Evolutionary conservation across 2,329 filamentous ascomycete species (phyloP), one percentile per base, ranked within the genome.

Genomic region (Cyanodermella asteris): DNA sequence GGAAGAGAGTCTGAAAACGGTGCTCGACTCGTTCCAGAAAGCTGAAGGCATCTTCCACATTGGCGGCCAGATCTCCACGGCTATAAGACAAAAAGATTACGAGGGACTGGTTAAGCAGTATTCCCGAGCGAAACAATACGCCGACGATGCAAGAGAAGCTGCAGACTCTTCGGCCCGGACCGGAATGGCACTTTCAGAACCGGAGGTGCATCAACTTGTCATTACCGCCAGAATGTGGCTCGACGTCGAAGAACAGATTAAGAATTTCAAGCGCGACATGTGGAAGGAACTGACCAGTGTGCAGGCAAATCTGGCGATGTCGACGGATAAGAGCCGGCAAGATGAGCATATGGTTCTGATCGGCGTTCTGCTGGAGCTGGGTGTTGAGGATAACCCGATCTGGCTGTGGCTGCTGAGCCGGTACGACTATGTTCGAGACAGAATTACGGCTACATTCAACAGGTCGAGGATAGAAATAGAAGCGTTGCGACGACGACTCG

Each of bases 301-400:
- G 7, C 72, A 81, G 35, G 52, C 41, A 55, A 59, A 35, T 43
- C 13, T 20, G 16, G 17, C 21, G 14, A 20, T 61, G 34, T 44
- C 62, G 26, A 53, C 58, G 41, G 36, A 57, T 24, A 55, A 68
- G 34, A 45, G 53, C 39, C 41, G 71, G 19, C 56, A 64, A 5
- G 78, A 84, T 41, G 80, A 91, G 44, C 75, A 93, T 40, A 80
- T 93, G 67, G 80, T 91, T 42, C 58, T 93, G 23, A 94, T 97
- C 27, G 62, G 70, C 13, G 59, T 93, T 18, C 59, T 97, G 26
- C 54, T 97, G n/a, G 84, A 97, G 46, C 57, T 97, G 12, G 90
- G 87, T 5, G 81, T 91, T 3, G 75, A 91, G 7, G 81, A 94
- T 31, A 97, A 91, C 38, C 87, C 87, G 2, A 91, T 97, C 33